Evolutionary conservation across 805 yeast species (phyloP).

Genomic region (Suhomyces kilbournensis): DNA sequence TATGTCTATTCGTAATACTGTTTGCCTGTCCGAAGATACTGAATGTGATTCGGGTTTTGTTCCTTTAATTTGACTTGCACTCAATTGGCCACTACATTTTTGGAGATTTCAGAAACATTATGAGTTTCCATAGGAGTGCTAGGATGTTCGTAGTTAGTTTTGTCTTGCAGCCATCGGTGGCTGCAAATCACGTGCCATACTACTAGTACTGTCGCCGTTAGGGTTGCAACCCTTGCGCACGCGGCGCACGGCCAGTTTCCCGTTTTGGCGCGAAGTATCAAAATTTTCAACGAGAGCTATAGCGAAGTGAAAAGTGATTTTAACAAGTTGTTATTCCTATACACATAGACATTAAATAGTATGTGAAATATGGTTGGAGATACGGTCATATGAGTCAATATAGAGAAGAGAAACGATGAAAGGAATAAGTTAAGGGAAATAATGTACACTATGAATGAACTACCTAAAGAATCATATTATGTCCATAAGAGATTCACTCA

Average conservation of each 20-base stretch:
- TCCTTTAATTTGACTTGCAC: neutral
- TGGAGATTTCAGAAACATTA: no score
- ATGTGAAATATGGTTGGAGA: constrained; percentile 1
- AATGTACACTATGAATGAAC: no score
- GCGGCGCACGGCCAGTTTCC: constrained; percentile 2
- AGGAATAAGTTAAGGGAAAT: no score
- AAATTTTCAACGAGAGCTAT: constrained; percentile 4
- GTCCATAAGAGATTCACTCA: no score
- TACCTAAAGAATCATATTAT: no score
- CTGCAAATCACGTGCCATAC: neutral
- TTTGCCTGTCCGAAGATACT: no score
- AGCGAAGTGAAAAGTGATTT: constrained; percentile 3
- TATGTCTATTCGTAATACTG: neutral
- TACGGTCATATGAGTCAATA: neutral
- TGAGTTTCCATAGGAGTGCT: no score
- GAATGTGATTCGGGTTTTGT: no score
- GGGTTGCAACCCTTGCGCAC: constrained; percentile 4
- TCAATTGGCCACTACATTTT: no score
- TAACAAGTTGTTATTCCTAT: constrained; percentile 2
- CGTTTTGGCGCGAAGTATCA: neutral
- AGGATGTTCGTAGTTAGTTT: no score
- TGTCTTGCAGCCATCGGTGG: neutral
- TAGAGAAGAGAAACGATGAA: neutral
- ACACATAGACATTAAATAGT: constrained; percentile 7
- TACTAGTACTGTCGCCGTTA: neutral